These are phyloP conservation scores for Sambucus nigra DNA, from an alignment of 129 eudicot species.

Conservation along the genomic window DNA sequence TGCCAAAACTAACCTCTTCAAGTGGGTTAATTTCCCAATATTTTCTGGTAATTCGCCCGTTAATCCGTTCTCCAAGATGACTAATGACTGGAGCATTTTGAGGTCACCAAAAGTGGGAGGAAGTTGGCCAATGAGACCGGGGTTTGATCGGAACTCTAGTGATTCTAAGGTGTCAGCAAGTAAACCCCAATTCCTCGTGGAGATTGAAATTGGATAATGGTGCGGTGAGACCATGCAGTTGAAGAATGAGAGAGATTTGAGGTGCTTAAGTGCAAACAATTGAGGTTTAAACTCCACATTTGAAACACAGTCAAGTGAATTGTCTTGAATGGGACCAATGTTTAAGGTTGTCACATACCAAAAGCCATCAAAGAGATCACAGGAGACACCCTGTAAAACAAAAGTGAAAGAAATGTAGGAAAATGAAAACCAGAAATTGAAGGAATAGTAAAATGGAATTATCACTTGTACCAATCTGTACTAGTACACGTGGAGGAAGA, in stretches of 20 bases:
- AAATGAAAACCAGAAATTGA: background rate
- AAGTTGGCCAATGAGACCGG: conserved; percentile 42
- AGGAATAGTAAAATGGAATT: too few species aligned
- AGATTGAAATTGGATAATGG: conserved; percentile 28
- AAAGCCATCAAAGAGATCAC: conserved; percentile 68
- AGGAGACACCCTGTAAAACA: conserved; percentile 64
- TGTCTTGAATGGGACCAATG: conserved; percentile 69
- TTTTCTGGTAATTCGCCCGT: conserved; percentile 37
- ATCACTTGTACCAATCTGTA: too few species aligned
- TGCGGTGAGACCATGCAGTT: conserved; percentile 43
- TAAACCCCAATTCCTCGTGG: conserved; percentile 39
- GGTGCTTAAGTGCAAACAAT: conserved; percentile 48
- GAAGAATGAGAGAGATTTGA: conserved; percentile 62
- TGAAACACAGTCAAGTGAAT: conserved; percentile 58
- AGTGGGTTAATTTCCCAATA: conserved; percentile 37
- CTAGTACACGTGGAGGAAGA: too few species aligned
- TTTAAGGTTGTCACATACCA: conserved; percentile 75
- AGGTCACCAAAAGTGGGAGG: conserved; percentile 55
- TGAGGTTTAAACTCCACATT: conserved; percentile 51
- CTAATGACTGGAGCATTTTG: conserved; percentile 52
- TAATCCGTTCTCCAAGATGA: conserved; percentile 48
- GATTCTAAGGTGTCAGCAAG: conserved; percentile 40
- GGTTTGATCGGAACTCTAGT: conserved; percentile 59
- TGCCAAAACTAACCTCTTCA: conserved; percentile 56
- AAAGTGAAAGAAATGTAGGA: background rate